Evolutionary conservation across 1,139 yeast species (phyloP).

Genomic region (Nadsonia commutata): DNA sequence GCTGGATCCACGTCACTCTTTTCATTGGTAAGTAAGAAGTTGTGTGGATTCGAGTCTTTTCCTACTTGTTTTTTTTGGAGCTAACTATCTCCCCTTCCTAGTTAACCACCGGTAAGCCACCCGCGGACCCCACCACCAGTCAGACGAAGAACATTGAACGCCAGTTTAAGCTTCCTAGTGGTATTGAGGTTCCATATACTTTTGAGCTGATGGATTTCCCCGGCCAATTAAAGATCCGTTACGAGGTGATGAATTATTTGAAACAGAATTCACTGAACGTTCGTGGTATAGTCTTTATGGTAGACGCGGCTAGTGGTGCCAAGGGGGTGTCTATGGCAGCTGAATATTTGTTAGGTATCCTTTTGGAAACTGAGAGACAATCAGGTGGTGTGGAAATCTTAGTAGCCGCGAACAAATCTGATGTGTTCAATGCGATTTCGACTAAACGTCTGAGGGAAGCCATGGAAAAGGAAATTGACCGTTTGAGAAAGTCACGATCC

Average conservation of each 20-base stretch:
- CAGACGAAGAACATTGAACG: background rate
- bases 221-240: constrained; percentile 61
- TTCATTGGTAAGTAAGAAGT: background rate
- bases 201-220: constrained; percentile 61
- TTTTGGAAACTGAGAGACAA: constrained; percentile 19
- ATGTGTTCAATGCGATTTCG: constrained; percentile 71
- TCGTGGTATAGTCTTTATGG: constrained; percentile 53
- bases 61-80: background rate
- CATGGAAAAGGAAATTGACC: constrained; percentile 51
- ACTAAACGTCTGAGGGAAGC: constrained; percentile 40
- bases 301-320: constrained; percentile 29
- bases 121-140: background rate
- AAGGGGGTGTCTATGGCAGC: constrained; percentile 21
- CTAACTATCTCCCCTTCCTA: background rate
- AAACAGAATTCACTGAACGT: constrained; percentile 24
- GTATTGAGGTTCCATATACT: constrained; percentile 20
- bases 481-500: constrained; percentile 34
- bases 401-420: constrained; percentile 71
- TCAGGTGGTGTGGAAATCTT: constrained; percentile 48
- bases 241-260: constrained; percentile 11
- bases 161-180: background rate
- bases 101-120: background rate
- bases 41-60: no score
- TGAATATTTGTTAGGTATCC: constrained; percentile 17
- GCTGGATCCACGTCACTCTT: constrained; percentile 5